Evolutionary conservation across 2,329 filamentous ascomycete genomes (phyloP).

Genomic region (Coniochaeta ligniaria): DNA sequence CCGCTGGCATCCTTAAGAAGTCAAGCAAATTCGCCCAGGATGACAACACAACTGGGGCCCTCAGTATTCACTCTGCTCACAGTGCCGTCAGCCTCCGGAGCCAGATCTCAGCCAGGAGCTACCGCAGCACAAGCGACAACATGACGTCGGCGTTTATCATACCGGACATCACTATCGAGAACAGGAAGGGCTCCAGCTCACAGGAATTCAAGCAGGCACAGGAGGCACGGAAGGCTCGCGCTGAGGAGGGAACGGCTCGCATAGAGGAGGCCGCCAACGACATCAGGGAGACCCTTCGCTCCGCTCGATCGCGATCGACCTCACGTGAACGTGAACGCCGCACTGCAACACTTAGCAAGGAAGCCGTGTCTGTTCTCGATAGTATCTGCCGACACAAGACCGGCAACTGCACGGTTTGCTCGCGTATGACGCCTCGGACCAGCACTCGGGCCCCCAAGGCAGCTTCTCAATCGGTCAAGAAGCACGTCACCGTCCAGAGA

Average conservation of each 20-base stretch:
- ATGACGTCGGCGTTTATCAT: slow-evolving; percentile 54
- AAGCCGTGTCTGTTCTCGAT: slow-evolving; percentile 46
- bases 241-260: not conserved
- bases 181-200: not conserved
- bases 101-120: slow-evolving; percentile 11
- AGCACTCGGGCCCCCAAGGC: slow-evolving; percentile 7
- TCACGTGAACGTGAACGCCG: slow-evolving; percentile 13
- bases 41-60: slow-evolving; percentile 22
- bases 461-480: slow-evolving; percentile 28
- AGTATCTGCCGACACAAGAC: slow-evolving; percentile 47
- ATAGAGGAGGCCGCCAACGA: not conserved
- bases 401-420: slow-evolving; percentile 50
- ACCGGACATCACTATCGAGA: slow-evolving; percentile 45
- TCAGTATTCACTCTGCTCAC: slow-evolving; percentile 25
- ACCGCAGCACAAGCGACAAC: slow-evolving; percentile 33
- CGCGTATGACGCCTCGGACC: slow-evolving; percentile 37
- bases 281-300: not conserved
- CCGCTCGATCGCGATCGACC: not conserved
- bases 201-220: not conserved
- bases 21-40: slow-evolving; percentile 19
- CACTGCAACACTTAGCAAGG: slow-evolving; percentile 41
- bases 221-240: not conserved
- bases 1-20: slow-evolving; percentile 27
- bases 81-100: slow-evolving; percentile 18
- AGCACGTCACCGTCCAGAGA: slow-evolving; percentile 54